Base-by-base conservation (phyloP, 106 monocot species). In the Chionographis japonica region DNA sequence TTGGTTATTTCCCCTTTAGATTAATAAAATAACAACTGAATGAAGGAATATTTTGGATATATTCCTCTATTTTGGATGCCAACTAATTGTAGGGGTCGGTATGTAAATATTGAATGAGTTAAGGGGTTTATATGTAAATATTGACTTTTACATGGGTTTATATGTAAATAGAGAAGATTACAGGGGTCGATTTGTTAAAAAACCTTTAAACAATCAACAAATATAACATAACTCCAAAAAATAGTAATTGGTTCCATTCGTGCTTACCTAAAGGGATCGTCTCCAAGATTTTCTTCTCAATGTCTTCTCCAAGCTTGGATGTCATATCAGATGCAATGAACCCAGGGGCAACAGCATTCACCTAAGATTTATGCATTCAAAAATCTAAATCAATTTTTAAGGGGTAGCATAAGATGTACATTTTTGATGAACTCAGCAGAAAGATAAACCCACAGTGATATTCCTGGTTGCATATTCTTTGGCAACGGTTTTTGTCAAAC, bases 321-420 rank as follows among this genome's bases (percentile, higher is more conserved):
- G 92, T 93, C 92, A 93, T 93, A 56, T 93, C 92, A 74, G 92
- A 93, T 40, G 85, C 85, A 77, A 93, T 93, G 65, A 93, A 93
- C 39, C 92, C 92, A 59, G 92, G 92, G 16, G 92, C 92, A 67
- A 93, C 71, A 61, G 92, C 92, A 81, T 93, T 93, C 12, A 88
- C 92, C 92, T 93, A 49, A 52, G 50, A 14, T 10, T 54, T 60
- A 52, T 60, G 2, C 14, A 38, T 15, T 41, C 40, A 13, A 40
- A 15, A 46, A 55, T 49, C 46, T 40, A 13, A 13, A 56, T 8
- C 17, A 56, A 13, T n/a, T n/a, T 15, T 15, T 14, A 56, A 18
- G 5, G 55, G 9, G 46, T 7, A 7, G 9, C 2, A 38, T 11
- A 12, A 58, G 13, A 52, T 73, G 19, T 18, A 52, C 4, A 53